These are phyloP conservation scores for Cladosporium sp. DNA, from an alignment of 2,329 filamentous ascomycete genomes.

Conservation along the genomic window DNA sequence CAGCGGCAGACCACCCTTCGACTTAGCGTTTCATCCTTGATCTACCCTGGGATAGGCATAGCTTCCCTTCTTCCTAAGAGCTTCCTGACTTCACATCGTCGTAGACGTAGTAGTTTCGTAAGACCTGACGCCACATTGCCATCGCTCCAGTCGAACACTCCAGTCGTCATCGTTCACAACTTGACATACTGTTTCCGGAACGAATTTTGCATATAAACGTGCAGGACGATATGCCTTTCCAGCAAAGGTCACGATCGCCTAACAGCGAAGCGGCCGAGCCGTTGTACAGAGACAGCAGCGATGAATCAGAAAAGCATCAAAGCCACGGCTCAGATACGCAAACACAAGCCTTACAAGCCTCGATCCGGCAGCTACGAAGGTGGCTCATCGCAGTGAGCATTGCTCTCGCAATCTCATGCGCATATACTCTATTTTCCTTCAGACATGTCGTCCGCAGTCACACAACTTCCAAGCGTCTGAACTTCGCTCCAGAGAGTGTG, in stretches of 20 bases:
- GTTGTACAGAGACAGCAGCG: conserved; percentile 7
- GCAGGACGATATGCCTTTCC: not conserved
- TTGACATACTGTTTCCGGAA: too few species aligned
- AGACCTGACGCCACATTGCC: too few species aligned
- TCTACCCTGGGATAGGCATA: not conserved
- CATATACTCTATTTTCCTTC: not conserved
- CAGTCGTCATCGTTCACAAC: too few species aligned
- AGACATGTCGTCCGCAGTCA: not conserved
- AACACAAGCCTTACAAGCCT: not conserved
- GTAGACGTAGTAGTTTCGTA: too few species aligned
- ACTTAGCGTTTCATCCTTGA: not conserved
- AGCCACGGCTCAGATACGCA: not conserved
- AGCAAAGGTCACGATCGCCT: not conserved
- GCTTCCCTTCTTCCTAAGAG: not conserved
- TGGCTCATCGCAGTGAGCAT: conserved; percentile 10
- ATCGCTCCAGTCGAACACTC: too few species aligned
- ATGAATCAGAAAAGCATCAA: not conserved
- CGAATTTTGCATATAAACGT: too few species aligned
- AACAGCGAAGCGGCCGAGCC: conserved; percentile 4
- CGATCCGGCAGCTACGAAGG: not conserved
- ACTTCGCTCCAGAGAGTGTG: conserved; percentile 7
- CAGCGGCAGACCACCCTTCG: not conserved
- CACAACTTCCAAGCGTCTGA: not conserved
- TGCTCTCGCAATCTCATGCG: not conserved
- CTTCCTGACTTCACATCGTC: not conserved